Base-by-base conservation (phyloP, 108 stramenopile species). In the Cyclostephanos invisitatus region DNA sequence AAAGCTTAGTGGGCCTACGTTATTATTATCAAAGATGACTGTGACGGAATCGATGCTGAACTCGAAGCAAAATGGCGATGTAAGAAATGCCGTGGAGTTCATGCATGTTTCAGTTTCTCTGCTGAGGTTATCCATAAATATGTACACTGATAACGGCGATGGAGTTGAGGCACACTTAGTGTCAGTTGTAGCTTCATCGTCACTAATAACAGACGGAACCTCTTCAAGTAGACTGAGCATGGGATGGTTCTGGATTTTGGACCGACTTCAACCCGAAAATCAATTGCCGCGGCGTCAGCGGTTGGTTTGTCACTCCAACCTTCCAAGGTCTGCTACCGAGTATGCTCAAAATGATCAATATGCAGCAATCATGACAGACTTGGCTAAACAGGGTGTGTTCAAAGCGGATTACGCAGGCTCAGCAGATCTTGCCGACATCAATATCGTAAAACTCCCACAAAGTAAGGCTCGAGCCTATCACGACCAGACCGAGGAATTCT, bases 161-260 rank as follows among this genome's bases (percentile, higher is more conserved):
- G 78, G 85, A n/a, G 14, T 92, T 25, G 91, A 95, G 60, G 87
- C 91, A 0, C 88, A 92, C 74, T 72, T 95, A 12, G 82, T 95
- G 17, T 89, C 91, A 7, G 90, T 86, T 3, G 74, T 78, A 27
- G 83, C 84, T 12, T 86, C 91, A 12, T 65, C 78, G 2, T 60
- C 83, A 25, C 64, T 78, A 17, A 50, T 53, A 22, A 83, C 80
- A 2, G 88, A 92, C 73, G 89, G 84, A 67, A 75, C 86, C 5
- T 84, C 87, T 7, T 59, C 63, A 14, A 62, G 55, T 10, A 74
- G 81, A 35, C 65, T 91, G 15, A 67, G 70, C 7, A 95, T 95
- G 94, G 94, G 91, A 36, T 91, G 84, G 84, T 95, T 95, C 64
- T 95, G 94, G 94, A 77, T 95, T 63, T 40, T 92, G 8, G 91